phyloP scores from a whole-genome alignment of 2,329 filamentous ascomycete genomes.

The Aspergillus quadricinctus region DNA sequence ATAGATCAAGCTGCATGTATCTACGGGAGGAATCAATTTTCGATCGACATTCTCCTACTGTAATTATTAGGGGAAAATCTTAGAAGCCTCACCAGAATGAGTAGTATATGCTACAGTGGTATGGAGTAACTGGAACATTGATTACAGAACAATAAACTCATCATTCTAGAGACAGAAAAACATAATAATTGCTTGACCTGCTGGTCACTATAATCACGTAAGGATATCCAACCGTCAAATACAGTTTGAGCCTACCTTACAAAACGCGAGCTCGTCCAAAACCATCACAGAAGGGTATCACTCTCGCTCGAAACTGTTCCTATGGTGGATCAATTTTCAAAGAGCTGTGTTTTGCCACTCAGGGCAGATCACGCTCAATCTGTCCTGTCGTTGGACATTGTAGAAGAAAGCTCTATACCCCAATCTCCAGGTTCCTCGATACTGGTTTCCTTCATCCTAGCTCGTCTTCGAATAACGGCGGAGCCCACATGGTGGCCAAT shows the following conservation, averaged over 20 bases:
- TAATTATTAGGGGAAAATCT: background rate
- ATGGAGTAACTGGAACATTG: background rate
- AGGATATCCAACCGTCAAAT: background rate
- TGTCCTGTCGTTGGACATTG: background rate
- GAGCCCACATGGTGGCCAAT: slow-evolving; percentile 40
- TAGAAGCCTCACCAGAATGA: background rate
- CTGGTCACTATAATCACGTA: background rate
- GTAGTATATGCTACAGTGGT: background rate
- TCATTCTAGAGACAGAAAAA: background rate
- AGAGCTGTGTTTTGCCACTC: background rate
- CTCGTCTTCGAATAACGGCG: slow-evolving; percentile 46
- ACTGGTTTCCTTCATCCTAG: slow-evolving; percentile 46
- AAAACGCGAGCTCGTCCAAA: background rate
- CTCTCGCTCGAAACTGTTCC: background rate
- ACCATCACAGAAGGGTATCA: background rate
- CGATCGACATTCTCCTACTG: background rate
- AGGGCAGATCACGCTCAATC: background rate
- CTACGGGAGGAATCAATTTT: background rate
- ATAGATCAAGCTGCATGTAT: background rate
- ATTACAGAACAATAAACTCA: background rate
- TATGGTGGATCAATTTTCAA: background rate
- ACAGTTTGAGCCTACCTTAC: background rate
- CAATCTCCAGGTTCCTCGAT: slow-evolving; percentile 31
- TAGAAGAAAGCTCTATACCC: background rate
- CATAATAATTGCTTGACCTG: background rate